phyloP scores from a whole-genome alignment of 2,329 filamentous ascomycete genomes.

The Karstenula rhodostoma region DNA sequence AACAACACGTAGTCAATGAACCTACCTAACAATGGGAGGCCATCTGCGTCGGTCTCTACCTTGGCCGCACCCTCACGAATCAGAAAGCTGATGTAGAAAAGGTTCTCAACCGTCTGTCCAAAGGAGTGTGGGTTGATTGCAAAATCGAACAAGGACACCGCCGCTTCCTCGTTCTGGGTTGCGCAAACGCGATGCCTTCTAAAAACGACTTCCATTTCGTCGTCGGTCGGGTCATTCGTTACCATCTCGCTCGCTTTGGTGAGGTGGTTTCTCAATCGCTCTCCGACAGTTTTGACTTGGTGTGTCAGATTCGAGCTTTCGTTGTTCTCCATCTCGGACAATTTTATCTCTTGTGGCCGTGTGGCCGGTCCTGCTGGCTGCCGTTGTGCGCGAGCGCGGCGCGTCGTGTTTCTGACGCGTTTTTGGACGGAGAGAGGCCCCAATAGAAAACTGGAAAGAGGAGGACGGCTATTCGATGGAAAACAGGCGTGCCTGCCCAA shows the following conservation, averaged over 20 bases:
- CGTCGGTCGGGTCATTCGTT: slow-evolving; percentile 49
- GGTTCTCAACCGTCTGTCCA: slow-evolving; percentile 92
- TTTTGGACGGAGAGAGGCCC: slow-evolving; percentile 91
- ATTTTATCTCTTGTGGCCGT: slow-evolving; percentile 78
- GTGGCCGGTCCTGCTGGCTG: slow-evolving; percentile 72
- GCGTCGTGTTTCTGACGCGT: slow-evolving; percentile 73
- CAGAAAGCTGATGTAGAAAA: slow-evolving; percentile 96
- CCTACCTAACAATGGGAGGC: slow-evolving; percentile 82
- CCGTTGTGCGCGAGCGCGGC: slow-evolving; percentile 74
- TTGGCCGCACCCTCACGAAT: slow-evolving; percentile 84
- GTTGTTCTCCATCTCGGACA: slow-evolving; percentile 76
- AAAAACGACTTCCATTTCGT: slow-evolving; percentile 61
- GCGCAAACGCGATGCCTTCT: slow-evolving; percentile 68
- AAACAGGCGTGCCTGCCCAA: slow-evolving; percentile 81
- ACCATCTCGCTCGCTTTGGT: slow-evolving; percentile 52
- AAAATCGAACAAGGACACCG: slow-evolving; percentile 81
- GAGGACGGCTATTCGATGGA: slow-evolving; percentile 75
- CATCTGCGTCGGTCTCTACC: slow-evolving; percentile 75
- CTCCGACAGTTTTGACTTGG: slow-evolving; percentile 78
- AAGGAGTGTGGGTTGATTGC: slow-evolving; percentile 91
- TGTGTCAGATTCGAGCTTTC: slow-evolving; percentile 81
- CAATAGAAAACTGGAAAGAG: slow-evolving; percentile 82
- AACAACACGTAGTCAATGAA: slow-evolving; percentile 27
- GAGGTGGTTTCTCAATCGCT: slow-evolving; percentile 61
- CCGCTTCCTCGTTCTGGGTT: slow-evolving; percentile 65